A percentile compares a stretch with the other conserved stretches of the same genome.
phyloP scores from a whole-genome alignment of 2,329 filamentous ascomycete species.

The Aspergillus fumigatus region DNA sequence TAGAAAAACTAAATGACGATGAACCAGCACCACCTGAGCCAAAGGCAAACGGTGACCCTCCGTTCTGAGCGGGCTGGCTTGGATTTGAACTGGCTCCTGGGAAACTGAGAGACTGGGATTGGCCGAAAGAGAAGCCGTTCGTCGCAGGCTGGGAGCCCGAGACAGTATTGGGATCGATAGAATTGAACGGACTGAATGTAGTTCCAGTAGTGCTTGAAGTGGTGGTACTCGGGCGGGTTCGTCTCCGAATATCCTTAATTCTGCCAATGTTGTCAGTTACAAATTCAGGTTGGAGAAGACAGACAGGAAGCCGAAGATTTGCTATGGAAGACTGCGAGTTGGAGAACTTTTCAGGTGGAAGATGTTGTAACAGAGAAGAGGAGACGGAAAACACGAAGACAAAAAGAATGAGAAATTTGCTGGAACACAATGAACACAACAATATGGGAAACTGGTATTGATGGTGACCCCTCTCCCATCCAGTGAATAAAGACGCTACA shows the following conservation, averaged over 20 bases:
- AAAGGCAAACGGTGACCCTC: conserved; percentile 26
- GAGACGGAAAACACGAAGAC: background rate
- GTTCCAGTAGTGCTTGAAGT: conserved; percentile 13
- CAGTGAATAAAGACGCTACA: background rate
- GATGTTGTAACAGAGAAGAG: background rate
- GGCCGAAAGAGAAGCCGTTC: conserved; percentile 34
- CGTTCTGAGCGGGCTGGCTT: conserved; percentile 21
- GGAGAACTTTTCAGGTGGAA: background rate
- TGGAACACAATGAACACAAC: background rate
- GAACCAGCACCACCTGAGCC: conserved; percentile 23
- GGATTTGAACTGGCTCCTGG: conserved; percentile 22
- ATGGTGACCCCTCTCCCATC: background rate
- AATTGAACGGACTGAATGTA: conserved; percentile 26
- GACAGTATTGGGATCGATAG: conserved; percentile 26
- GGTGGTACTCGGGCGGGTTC: conserved; percentile 19
- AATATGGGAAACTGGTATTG: conserved; percentile 1
- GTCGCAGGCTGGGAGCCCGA: conserved; percentile 18
- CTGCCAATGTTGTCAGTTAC: conserved; percentile 4
- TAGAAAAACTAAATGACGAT: conserved; percentile 31
- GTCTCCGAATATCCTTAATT: conserved; percentile 24
- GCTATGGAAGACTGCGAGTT: background rate
- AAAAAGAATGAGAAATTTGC: background rate
- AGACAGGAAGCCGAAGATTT: background rate
- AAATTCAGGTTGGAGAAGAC: background rate
- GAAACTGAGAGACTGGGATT: conserved; percentile 35